These are phyloP conservation scores for Wallacemonas sp. DNA, from an alignment of 208 protist species.

Conservation along the genomic window DNA sequence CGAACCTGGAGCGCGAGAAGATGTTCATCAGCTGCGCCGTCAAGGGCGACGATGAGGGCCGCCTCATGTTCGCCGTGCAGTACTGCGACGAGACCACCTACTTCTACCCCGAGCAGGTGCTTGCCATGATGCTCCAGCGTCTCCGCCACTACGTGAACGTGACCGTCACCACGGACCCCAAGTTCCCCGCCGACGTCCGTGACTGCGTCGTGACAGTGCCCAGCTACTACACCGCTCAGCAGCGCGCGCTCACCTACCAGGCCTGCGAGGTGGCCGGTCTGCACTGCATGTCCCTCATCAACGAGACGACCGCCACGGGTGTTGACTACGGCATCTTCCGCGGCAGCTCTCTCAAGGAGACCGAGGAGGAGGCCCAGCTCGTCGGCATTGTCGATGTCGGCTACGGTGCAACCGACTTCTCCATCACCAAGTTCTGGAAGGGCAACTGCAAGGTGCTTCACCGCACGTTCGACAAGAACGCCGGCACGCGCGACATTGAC, in stretches of 20 bases:
- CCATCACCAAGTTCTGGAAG: conserved; percentile 82
- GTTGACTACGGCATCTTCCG: conserved; percentile 94
- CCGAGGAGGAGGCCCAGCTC: conserved; percentile 75
- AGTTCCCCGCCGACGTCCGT: conserved; percentile 52
- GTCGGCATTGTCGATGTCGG: conserved; percentile 91
- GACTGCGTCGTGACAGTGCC: conserved; percentile 89
- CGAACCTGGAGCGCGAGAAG: conserved; percentile 55
- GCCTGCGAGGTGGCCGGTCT: conserved; percentile 84
- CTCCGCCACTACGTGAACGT: conserved; percentile 81
- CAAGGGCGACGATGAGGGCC: conserved; percentile 58
- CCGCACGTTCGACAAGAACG: conserved; percentile 79
- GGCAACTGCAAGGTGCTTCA: conserved; percentile 79
- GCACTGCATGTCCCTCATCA: conserved; percentile 90
- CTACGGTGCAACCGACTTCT: conserved; percentile 79
- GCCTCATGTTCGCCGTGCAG: conserved; percentile 82
- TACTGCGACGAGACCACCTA: conserved; percentile 74
- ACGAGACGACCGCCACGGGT: conserved; percentile 87
- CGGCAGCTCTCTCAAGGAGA: conserved; percentile 72
- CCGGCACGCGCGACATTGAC: conserved; percentile 89
- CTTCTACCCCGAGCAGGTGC: conserved; percentile 91
- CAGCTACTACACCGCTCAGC: conserved; percentile 86
- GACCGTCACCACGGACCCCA: conserved; percentile 61
- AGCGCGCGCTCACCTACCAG: conserved; percentile 83
- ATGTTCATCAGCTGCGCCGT: conserved; percentile 68
- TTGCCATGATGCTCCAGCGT: conserved; percentile 91